Percentiles rank a stretch among this genome's conserved stretches.
These are phyloP conservation scores for barley (Hordeum vulgare) DNA, from an alignment of 176 grass and related monocot genomes.

Conservation along the genomic window DNA sequence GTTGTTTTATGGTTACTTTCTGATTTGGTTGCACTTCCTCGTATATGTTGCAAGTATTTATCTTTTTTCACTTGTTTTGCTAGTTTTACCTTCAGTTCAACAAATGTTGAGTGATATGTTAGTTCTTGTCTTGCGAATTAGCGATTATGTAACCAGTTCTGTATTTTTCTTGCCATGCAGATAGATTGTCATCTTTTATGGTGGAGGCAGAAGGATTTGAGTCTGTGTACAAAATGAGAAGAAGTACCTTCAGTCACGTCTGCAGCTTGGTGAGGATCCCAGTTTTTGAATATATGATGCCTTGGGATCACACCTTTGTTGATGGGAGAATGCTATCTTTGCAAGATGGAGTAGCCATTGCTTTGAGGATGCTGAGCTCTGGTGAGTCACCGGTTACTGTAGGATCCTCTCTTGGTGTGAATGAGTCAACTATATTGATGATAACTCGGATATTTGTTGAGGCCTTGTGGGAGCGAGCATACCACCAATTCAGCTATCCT, in stretches of 20 bases:
- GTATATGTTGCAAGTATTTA: no score
- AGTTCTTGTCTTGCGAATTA: no score
- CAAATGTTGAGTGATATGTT: no score
- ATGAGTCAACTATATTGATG: slow-evolving; percentile 42
- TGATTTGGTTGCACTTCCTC: no score
- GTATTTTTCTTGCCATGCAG: neutral
- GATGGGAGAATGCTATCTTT: neutral
- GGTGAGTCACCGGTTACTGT: slow-evolving; percentile 45
- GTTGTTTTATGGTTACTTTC: no score
- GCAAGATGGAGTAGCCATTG: slow-evolving; percentile 43
- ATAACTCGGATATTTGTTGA: slow-evolving; percentile 59
- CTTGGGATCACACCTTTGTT: neutral
- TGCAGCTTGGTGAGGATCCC: neutral
- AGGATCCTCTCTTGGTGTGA: slow-evolving; percentile 40
- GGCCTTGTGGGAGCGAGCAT: slow-evolving; percentile 35
- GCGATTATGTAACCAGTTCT: neutral
- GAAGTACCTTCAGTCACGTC: neutral
- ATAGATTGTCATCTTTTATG: neutral
- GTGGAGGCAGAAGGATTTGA: neutral
- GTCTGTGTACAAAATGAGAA: neutral
- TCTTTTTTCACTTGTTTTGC: no score
- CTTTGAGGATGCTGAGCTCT: slow-evolving; percentile 45
- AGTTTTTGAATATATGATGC: neutral
- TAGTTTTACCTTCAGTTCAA: no score
- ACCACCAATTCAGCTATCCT: slow-evolving; percentile 47